Base-by-base conservation (phyloP, 805 yeast genomes). In the Candida taoyuanica region DNA sequence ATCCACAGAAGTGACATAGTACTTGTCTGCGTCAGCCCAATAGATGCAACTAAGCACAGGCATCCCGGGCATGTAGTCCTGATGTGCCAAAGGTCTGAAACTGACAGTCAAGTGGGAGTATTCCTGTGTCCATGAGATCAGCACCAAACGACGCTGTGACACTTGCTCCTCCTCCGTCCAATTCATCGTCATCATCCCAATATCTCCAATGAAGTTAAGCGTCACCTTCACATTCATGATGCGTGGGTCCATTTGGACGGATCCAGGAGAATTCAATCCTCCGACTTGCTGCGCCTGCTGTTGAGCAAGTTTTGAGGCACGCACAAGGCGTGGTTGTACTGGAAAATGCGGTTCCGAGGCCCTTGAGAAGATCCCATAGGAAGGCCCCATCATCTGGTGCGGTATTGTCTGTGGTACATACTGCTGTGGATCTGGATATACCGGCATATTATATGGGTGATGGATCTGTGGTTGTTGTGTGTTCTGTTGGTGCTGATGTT, bases 1-100 rank as follows among this genome's bases (percentile, higher is more conserved):
- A 53, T 81, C 87, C 15, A 80, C 86, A 2, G 81, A 73, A 1
- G 87, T 81, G 21, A 79, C 77, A 39, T 67, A 76, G 52, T 64
- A 69, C 42, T 67, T 60, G n/a, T 59, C 55, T 14, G 65, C 59
- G 33, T 70, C 75, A 29, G 62, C 58, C 79, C 83, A 77, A 52
- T 65, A 68, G 23, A 80, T 77, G 53, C 87, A 81, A 15, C 78
- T 70, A 15, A 79, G 67, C 14, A 75, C 71, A 7, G 75, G 69
- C 34, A 62, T 63, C 5, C 65, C 63, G 1, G 60, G 51, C 29
- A 58, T 37, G 52, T 68, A 64, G 33, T 70, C 54, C 45, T 62
- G 52, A 21, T 59, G 57, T 29, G 57, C 34, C 29, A 64, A 62
- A 3, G 73, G 61, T 24, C 55, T 47, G 43, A 72, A 69, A 17